phyloP scores from a whole-genome alignment of 352 stramenopile species.

The Phytophthora uliginosa region DNA sequence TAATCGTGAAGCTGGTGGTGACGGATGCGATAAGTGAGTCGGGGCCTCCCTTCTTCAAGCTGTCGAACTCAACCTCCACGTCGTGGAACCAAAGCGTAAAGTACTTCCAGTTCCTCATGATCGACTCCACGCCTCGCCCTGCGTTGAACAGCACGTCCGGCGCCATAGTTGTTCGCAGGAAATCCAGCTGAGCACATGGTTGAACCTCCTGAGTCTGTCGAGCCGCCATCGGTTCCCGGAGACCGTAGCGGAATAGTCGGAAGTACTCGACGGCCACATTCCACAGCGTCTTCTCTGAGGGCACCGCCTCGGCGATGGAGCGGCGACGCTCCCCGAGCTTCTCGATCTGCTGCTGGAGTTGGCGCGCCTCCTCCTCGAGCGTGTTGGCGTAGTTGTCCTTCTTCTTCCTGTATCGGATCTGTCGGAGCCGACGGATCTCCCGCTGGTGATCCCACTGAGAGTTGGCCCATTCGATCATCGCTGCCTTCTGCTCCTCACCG shows the following conservation, averaged over 20 bases:
- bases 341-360: conserved; percentile 18
- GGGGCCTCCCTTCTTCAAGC: background rate
- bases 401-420: conserved; percentile 36
- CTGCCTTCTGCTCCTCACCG: conserved; percentile 2
- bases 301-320: conserved; percentile 4
- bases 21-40: conserved; percentile 6
- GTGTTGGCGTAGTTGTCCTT: conserved; percentile 15
- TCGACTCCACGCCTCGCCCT: conserved; percentile 1
- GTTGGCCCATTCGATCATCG: conserved; percentile 15
- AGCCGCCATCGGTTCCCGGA: background rate
- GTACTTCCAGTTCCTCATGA: conserved; percentile 12
- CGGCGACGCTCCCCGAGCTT: conserved; percentile 21
- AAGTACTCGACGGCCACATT: conserved; percentile 37
- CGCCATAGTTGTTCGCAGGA: conserved; percentile 10
- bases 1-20: conserved; percentile 14
- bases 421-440: conserved; percentile 23
- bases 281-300: conserved; percentile 24
- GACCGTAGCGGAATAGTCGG: conserved; percentile 28
- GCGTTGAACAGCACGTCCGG: conserved; percentile 15
- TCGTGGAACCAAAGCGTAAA: conserved; percentile 10
- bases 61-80: conserved; percentile 11
- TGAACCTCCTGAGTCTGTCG: background rate
- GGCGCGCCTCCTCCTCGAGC: conserved; percentile 1
- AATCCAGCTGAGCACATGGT: conserved; percentile 7
- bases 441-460: conserved; percentile 15